A percentile compares a stretch with the other conserved stretches of the same genome.
phyloP scores from a whole-genome alignment of 1,284 basidiomycete genomes.

The Marasmius fiardii region DNA sequence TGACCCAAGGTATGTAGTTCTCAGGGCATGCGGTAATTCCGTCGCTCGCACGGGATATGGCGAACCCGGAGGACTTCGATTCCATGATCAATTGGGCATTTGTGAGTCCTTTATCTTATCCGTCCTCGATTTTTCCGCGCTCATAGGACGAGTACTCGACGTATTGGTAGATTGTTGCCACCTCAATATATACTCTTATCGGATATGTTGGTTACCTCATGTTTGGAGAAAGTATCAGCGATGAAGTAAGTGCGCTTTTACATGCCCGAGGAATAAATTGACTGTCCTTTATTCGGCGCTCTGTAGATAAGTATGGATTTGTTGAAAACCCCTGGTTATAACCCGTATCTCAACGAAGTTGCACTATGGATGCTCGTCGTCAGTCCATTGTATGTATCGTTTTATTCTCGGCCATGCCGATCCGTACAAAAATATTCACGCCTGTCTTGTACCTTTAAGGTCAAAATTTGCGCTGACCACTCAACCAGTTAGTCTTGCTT shows the following conservation, averaged over 20 bases:
- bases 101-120: conserved; percentile 34
- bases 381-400: conserved; percentile 63
- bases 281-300: conserved; percentile 4
- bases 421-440: conserved; percentile 1
- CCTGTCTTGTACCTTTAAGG: conserved; percentile 30
- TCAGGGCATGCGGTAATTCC: conserved; percentile 94
- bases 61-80: conserved; percentile 78
- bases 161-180: conserved; percentile 61
- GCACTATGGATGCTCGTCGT: conserved; percentile 91
- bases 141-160: conserved; percentile 8
- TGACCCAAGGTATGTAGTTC: conserved; percentile 48
- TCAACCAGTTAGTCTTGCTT: conserved; percentile 61
- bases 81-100: conserved; percentile 86
- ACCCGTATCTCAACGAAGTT: conserved; percentile 67
- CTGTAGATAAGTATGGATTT: conserved; percentile 83
- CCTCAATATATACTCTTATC: conserved; percentile 75
- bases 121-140: not conserved
- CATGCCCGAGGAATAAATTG: not conserved
- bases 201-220: conserved; percentile 89
- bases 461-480: conserved; percentile 88
- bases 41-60: conserved; percentile 88
- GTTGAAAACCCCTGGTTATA: conserved; percentile 75
- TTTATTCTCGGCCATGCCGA: not conserved
- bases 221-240: conserved; percentile 82
- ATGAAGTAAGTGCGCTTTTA: conserved; percentile 60